Evolutionary conservation across 768 basidiomycete species (phyloP).

Genomic region (Boletus reticuloceps): DNA sequence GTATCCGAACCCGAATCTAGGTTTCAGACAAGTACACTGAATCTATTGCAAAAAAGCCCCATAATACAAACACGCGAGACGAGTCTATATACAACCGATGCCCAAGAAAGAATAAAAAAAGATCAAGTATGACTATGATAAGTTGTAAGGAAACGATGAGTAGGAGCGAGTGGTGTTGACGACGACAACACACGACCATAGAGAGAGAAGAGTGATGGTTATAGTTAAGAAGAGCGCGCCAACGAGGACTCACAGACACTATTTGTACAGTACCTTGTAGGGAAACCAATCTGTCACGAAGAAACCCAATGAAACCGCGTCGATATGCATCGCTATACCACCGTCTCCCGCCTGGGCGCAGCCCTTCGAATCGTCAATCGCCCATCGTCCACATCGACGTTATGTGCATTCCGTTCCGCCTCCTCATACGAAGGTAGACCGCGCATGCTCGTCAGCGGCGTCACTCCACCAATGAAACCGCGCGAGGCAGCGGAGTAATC

Average conservation of each 20-base stretch:
- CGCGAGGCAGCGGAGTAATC: slow-evolving; percentile 81
- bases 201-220: no score
- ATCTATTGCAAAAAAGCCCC: not conserved
- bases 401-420: slow-evolving; percentile 29
- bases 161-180: no score
- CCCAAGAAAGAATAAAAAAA: not conserved
- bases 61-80: not conserved
- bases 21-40: no score
- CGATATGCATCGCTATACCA: not conserved
- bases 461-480: slow-evolving; percentile 91
- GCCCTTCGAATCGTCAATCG: slow-evolving; percentile 9
- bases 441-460: slow-evolving; percentile 70
- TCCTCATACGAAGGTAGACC: slow-evolving; percentile 91
- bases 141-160: not conserved
- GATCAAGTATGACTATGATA: not conserved
- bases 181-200: not conserved
- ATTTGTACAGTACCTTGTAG: no score
- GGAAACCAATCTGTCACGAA: no score
- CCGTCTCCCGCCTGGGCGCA: not conserved
- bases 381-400: not conserved
- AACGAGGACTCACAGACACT: not conserved
- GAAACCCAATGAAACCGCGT: not conserved
- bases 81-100: not conserved
- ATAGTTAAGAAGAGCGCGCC: not conserved
- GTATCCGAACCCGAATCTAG: no score